Evolutionary conservation across 345 rosid genomes (phyloP), one percentile per base, ranked within the genome.

Genomic region (Boechera stricta): DNA sequence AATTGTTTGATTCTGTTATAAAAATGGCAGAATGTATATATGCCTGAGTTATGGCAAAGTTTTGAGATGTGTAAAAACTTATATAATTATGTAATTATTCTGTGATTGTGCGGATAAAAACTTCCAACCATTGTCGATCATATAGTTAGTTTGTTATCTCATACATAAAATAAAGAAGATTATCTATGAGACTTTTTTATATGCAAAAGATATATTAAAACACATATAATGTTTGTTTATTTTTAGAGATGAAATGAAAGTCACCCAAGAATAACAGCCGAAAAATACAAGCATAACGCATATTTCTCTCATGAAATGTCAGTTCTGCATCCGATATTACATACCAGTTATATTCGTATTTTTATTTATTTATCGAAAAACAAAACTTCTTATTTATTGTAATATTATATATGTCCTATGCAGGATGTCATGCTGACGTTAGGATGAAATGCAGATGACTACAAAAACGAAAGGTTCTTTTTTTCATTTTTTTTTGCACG

Each of bases 341-440:
- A 51, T 51, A 4, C 41, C 42, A 21, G 45, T 73, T 18, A 6
- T 64, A 45, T 26, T 61, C 1, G 9, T 16, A 32, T n/a, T n/a
- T n/a, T 32, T n/a, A 8, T n/a, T 57, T 58, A 33, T 33, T 16
- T n/a, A 2, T n/a, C 18, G 6, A 47, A 47, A 5, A 7, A 49
- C 15, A 12, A 11, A 42, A 28, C 8, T 66, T 41, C 4, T 10
- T 66, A 4, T 55, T 33, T 35, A 64, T 18, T 32, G 39, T 45
- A 33, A 55, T 59, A 33, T 24, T 1, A 47, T 45, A n/a, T 45
- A 62, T 69, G 49, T 62, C 70, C 0, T 77, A 63, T 69, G 71
- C 10, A 63, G 26, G 72, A 73, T 78, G 81, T 73, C 81, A 78
- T 52, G 59, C 53, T 73, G 69, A 73, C 69, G 70, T n/a, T 10